These are phyloP conservation scores for Castanea crenata DNA, from an alignment of 306 rosid genomes.

Conservation along the genomic window DNA sequence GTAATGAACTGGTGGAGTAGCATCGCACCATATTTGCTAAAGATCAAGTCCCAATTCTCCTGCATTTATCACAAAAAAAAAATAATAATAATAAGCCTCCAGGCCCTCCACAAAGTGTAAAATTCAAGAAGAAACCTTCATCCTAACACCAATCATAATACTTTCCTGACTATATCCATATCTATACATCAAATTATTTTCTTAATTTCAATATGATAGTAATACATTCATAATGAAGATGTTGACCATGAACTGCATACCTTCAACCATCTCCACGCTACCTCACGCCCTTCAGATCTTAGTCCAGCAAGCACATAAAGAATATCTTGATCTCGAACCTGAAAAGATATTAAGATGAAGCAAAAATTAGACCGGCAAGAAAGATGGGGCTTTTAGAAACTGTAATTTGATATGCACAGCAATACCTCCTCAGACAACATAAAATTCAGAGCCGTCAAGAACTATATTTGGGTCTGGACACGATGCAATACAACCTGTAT, in stretches of 20 bases:
- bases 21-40: constrained; percentile 51
- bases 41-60: constrained; percentile 68
- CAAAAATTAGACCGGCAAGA: constrained; percentile 9
- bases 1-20: constrained; percentile 44
- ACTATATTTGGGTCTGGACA: constrained; percentile 52
- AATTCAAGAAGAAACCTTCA: neutral
- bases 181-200: neutral
- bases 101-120: neutral
- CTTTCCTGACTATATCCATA: neutral
- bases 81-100: neutral
- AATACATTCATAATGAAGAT: neutral
- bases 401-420: neutral
- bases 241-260: constrained; percentile 17
- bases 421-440: constrained; percentile 48
- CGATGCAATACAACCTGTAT: constrained; percentile 49
- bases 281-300: constrained; percentile 47
- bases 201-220: neutral
- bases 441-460: constrained; percentile 48
- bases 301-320: constrained; percentile 37
- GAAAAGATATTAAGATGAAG: neutral
- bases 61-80: constrained; percentile 35
- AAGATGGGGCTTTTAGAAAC: constrained; percentile 6
- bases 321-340: constrained; percentile 63
- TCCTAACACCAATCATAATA: neutral
- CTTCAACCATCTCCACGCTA: constrained; percentile 63